Evolutionary conservation across 179 eudicot species (phyloP).

Genomic region (Beta corolliflora): DNA sequence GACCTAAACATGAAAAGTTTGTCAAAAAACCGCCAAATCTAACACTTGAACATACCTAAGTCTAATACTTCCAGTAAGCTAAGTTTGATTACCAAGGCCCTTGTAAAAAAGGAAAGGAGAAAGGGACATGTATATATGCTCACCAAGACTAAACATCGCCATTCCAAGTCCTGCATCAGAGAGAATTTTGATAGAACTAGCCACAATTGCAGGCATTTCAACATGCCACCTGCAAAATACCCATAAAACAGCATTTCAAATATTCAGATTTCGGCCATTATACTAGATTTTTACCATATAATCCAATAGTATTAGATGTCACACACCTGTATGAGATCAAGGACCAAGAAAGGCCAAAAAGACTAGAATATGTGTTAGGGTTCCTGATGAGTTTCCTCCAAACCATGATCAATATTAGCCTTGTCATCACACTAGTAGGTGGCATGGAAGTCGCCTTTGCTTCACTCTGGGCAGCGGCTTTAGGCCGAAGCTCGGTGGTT

Average conservation of each 20-base stretch:
- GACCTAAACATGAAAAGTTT: too few relatives aligned
- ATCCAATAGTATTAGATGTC: too few relatives aligned
- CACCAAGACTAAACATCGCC: constrained; percentile 85
- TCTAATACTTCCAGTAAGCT: too few relatives aligned
- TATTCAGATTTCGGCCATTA: neutral
- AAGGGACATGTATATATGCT: constrained; percentile 3
- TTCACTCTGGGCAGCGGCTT: constrained; percentile 29
- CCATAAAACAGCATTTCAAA: neutral
- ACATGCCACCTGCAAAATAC: constrained; percentile 52
- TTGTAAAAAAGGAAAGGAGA: neutral
- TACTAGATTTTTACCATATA: neutral
- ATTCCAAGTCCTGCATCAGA: constrained; percentile 76
- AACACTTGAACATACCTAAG: too few relatives aligned
- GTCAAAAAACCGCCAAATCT: neutral
- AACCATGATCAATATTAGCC: constrained; percentile 56
- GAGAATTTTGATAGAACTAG: constrained; percentile 53
- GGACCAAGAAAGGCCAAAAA: constrained; percentile 62
- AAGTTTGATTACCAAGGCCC: neutral
- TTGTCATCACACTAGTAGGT: constrained; percentile 47
- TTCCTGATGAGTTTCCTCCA: constrained; percentile 63
- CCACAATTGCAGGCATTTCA: constrained; percentile 55
- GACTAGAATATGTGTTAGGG: constrained; percentile 67
- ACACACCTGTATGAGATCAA: constrained; percentile 55
- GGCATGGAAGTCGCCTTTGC: constrained; percentile 36
- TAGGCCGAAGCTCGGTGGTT: constrained; percentile 69